Percentiles rank a stretch among this genome's conserved stretches.
These are phyloP conservation scores for Goffeauzyma gilvescens DNA, from an alignment of 768 basidiomycete genomes.

Conservation along the genomic window DNA sequence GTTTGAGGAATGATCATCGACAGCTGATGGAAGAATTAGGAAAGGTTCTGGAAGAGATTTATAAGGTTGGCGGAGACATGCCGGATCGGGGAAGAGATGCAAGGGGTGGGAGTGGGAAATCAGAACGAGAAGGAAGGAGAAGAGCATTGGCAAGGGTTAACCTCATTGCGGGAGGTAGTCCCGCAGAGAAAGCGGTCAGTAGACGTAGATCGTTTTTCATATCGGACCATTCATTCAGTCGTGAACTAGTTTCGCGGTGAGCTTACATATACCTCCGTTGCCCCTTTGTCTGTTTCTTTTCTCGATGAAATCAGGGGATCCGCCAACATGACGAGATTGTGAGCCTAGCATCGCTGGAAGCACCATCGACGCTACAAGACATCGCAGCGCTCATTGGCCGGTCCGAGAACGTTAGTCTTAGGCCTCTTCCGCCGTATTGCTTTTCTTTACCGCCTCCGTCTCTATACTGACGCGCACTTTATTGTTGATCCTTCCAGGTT, in stretches of 20 bases:
- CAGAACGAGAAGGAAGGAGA: constrained; percentile 11
- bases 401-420: constrained; percentile 54
- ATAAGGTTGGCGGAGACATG: constrained; percentile 24
- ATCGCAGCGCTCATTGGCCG: constrained; percentile 54
- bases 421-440: too few species aligned
- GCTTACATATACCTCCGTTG: constrained; percentile 16
- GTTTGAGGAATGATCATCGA: constrained; percentile 59
- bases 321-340: constrained; percentile 50
- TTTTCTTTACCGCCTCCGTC: background rate
- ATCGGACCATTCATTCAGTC: background rate
- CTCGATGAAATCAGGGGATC: constrained; percentile 41
- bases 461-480: background rate
- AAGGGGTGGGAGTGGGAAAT: background rate
- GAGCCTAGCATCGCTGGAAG: constrained; percentile 49
- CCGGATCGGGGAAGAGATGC: constrained; percentile 15
- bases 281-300: background rate
- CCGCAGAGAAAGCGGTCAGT: constrained; percentile 62
- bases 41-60: constrained; percentile 50
- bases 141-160: constrained; percentile 64
- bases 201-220: too few species aligned
- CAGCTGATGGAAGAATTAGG: constrained; percentile 49
- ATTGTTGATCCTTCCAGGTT: constrained; percentile 36
- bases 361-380: constrained; percentile 41
- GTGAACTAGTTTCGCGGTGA: constrained; percentile 4
- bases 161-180: constrained; percentile 58